A percentile compares a stretch with the other conserved stretches of the same genome.
Conservation (phyloP, 2,329 filamentous ascomycete species). For the Penicillium sclerotigenum region DNA sequence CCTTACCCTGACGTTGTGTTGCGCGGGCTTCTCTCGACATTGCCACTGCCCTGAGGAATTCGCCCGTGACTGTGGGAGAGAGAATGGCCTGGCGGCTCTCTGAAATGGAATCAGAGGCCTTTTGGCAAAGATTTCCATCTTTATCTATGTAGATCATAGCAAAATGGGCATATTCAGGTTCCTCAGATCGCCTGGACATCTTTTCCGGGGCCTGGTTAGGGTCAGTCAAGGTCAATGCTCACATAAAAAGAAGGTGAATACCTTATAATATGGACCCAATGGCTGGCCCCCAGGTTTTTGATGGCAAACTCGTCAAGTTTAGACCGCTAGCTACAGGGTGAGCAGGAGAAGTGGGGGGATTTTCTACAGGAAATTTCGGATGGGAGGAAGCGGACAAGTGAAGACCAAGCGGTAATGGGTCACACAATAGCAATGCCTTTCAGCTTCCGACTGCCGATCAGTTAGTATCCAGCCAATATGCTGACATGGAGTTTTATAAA, state of each 20-base stretch:
- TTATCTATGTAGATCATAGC: constrained; percentile 34
- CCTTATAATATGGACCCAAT: not conserved
- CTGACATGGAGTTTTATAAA: not conserved
- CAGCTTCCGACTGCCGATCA: not conserved
- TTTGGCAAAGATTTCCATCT: constrained; percentile 30
- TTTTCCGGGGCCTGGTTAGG: constrained; percentile 7
- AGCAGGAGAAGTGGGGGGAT: not conserved
- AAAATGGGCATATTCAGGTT: constrained; percentile 27
- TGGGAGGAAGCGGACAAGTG: not conserved
- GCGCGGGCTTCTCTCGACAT: constrained; percentile 22
- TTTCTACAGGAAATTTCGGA: not conserved
- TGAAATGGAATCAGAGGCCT: constrained; percentile 30
- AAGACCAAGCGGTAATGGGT: not conserved
- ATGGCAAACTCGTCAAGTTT: not conserved
- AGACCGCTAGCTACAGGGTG: not conserved
- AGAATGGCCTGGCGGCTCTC: constrained; percentile 28
- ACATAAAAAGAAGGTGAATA: not conserved
- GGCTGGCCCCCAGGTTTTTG: not conserved
- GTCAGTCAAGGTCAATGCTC: constrained; percentile 8
- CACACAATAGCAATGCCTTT: not conserved
- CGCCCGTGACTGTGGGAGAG: constrained; percentile 29
- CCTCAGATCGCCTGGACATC: constrained; percentile 25
- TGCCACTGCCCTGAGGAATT: constrained; percentile 31
- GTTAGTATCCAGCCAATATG: not conserved
- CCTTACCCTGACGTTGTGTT: constrained; percentile 21